phyloP scores from a whole-genome alignment of 1,284 basidiomycete species.

The Ustilago tritici region DNA sequence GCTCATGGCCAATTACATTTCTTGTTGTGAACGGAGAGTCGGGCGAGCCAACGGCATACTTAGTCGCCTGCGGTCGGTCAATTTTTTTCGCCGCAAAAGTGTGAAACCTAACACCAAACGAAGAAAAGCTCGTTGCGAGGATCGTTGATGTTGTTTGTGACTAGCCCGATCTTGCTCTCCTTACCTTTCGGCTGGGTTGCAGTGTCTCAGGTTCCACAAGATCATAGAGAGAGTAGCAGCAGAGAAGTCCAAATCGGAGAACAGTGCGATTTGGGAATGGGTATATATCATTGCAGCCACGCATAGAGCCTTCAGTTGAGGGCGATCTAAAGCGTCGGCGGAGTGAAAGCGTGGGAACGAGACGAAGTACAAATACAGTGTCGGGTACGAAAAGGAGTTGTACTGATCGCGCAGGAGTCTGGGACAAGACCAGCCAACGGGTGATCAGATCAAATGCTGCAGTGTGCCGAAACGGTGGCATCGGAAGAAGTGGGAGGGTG shows the following conservation, averaged over 20 bases:
- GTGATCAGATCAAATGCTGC: neutral
- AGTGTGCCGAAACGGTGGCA: neutral
- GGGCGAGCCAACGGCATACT: constrained; percentile 1
- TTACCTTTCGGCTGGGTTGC: too few species aligned
- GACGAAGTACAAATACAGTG: constrained; percentile 12
- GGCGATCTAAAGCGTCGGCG: neutral
- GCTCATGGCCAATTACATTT: neutral
- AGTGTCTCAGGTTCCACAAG: too few species aligned
- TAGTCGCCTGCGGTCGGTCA: neutral
- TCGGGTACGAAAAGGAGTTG: neutral
- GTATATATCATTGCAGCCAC: constrained; percentile 13
- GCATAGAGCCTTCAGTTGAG: neutral
- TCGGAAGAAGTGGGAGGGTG: neutral
- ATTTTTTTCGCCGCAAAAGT: neutral
- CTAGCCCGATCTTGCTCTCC: neutral
- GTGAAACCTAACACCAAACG: neutral
- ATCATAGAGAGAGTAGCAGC: too few species aligned
- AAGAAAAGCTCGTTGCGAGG: neutral
- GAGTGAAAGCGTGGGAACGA: neutral
- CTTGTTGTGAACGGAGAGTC: neutral
- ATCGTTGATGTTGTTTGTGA: neutral
- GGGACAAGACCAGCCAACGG: too few species aligned
- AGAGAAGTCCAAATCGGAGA: too few species aligned
- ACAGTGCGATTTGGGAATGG: neutral
- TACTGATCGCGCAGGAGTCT: neutral